phyloP scores from a whole-genome alignment of 2,329 filamentous ascomycete species.

The Trichoderma endophyticum region DNA sequence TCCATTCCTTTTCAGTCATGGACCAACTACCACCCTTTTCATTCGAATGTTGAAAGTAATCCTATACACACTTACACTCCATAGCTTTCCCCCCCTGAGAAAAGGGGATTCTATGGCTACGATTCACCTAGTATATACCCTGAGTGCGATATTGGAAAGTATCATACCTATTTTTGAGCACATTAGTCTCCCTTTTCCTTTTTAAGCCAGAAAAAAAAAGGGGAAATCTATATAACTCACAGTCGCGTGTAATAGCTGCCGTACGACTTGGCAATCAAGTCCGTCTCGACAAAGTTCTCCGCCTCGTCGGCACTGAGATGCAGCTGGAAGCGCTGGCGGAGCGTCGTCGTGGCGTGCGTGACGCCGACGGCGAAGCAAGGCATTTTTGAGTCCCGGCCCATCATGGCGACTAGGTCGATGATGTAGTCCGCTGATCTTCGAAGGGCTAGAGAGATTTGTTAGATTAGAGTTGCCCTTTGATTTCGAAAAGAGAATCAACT shows the following conservation, averaged over 20 bases:
- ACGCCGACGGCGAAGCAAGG: conserved; percentile 76
- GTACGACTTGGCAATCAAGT: conserved; percentile 75
- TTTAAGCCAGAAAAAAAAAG: not conserved
- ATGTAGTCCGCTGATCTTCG: conserved; percentile 76
- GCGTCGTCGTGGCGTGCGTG: conserved; percentile 63
- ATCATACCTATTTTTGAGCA: conserved; percentile 59
- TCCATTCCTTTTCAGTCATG: not conserved
- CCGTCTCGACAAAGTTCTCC: conserved; percentile 74
- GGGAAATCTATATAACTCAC: conserved; percentile 47
- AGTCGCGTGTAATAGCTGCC: conserved; percentile 85
- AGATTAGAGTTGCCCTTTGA: conserved; percentile 7
- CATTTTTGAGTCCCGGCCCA: conserved; percentile 81
- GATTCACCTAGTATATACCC: conserved; percentile 66
- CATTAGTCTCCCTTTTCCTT: not conserved
- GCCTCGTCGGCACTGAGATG: conserved; percentile 81
- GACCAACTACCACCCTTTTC: not conserved
- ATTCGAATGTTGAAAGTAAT: not conserved
- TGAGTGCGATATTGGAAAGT: conserved; percentile 86
- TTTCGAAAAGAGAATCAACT: conserved; percentile 24
- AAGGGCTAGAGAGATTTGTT: conserved; percentile 51
- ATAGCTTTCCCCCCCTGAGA: not conserved
- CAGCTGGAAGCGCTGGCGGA: conserved; percentile 74
- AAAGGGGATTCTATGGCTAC: not conserved
- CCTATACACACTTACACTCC: not conserved
- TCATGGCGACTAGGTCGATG: conserved; percentile 78